Conservation (phyloP, 306 rosid species). For the Cyclanthera cordifolia region DNA sequence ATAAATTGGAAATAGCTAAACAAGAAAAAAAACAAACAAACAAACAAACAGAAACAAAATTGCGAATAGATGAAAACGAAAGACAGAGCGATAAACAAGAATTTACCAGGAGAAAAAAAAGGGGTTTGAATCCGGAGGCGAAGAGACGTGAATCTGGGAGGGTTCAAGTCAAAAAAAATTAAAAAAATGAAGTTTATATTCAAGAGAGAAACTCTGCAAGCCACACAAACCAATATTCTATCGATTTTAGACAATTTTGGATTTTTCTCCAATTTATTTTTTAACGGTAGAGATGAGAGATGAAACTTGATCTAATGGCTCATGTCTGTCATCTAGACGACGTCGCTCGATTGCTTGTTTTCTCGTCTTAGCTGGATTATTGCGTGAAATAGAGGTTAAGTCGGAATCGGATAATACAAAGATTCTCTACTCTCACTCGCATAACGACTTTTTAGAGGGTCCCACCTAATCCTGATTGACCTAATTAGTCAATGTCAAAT, state of each 20-base stretch:
- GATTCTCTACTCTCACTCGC: background rate
- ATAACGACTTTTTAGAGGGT: background rate
- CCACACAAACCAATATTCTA: background rate
- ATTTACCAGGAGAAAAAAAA: constrained; percentile 10
- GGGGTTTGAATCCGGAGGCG: background rate
- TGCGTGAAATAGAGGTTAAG: background rate
- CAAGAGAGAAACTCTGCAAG: background rate
- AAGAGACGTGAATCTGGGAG: background rate
- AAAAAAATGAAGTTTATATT: background rate
- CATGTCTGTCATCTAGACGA: background rate
- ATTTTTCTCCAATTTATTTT: background rate
- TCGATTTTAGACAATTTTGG: background rate
- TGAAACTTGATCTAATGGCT: background rate
- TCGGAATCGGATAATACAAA: background rate
- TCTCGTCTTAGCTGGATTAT: background rate
- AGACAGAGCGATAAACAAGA: background rate
- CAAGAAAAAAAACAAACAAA: too few species aligned
- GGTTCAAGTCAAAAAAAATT: background rate
- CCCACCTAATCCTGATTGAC: background rate
- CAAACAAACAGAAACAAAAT: background rate
- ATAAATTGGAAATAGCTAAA: background rate
- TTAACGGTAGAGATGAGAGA: background rate
- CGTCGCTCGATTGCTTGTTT: background rate
- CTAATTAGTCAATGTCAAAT: background rate
- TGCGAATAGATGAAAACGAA: background rate